Conservation (phyloP, 169 alveolate genomes). For the Cyclospora cayetanensis region DNA sequence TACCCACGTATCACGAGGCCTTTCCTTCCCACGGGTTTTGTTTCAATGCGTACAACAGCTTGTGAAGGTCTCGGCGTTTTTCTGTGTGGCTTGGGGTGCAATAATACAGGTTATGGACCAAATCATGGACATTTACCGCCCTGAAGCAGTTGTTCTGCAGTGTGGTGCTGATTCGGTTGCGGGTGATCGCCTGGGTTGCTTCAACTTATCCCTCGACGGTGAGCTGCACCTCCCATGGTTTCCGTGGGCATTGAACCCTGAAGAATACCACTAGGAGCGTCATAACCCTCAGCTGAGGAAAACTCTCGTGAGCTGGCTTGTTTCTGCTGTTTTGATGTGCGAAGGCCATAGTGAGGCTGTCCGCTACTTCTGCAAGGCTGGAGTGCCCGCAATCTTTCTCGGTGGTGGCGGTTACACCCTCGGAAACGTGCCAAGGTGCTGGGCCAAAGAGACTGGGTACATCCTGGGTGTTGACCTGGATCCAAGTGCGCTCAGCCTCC, state of each 20-base stretch:
- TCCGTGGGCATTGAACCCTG: too few species aligned
- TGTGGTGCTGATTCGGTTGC: constrained; percentile 99
- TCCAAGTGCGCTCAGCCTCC: constrained; percentile 39
- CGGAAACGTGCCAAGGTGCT: constrained; percentile 98
- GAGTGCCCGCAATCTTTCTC: constrained; percentile 90
- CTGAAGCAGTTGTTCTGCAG: constrained; percentile 98
- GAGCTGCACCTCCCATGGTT: too few species aligned
- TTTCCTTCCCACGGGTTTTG: too few species aligned
- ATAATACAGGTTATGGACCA: constrained; percentile 89
- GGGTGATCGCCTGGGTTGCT: constrained; percentile 98
- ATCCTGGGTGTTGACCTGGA: constrained; percentile 37
- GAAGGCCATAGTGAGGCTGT: constrained; percentile 98
- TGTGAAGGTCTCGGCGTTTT: not conserved
- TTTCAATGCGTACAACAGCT: not conserved
- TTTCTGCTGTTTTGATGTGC: not conserved
- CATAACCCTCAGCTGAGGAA: too few species aligned
- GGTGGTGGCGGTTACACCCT: constrained; percentile 98
- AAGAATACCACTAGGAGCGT: too few species aligned
- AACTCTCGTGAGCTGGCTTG: not conserved
- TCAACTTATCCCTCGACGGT: constrained; percentile 95
- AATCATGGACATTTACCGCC: constrained; percentile 95
- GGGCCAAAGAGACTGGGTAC: constrained; percentile 96
- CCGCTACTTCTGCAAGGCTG: constrained; percentile 87
- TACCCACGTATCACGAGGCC: not conserved
- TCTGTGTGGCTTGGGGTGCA: not conserved